Base-by-base conservation (phyloP, 2,329 filamentous ascomycete genomes). In the Fusarium coicis region DNA sequence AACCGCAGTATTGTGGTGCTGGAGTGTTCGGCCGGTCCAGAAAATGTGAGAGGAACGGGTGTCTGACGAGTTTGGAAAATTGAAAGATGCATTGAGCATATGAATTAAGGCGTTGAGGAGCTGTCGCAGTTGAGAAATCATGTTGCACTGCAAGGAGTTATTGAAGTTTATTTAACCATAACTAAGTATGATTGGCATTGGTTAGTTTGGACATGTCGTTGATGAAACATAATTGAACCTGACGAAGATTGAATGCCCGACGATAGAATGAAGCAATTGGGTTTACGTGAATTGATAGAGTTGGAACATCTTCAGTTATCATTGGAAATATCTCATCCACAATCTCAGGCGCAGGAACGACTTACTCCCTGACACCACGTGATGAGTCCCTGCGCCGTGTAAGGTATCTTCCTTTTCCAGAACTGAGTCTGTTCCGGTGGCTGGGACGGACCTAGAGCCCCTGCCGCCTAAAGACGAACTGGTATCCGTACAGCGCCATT, bases 11-110 rank as follows among this genome's bases (percentile, higher is more conserved):
- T 52, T 77, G 76, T 23, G 71, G 72, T 21, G 58, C 65, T 42
- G 76, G 76, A 19, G 62, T 74, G 6, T 77, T 78, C 66, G 76
- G 76, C 7, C 72, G 75, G 39, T 74, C 74, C 14, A 76, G 59
- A 21, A 70, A 76, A 32, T 77, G 73, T 36, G 61, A 65, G n/a
- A 74, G 71, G 23, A 73, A 74, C 18, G 75, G 72, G n/a, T 78
- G 76, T n/a, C 21, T 72, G 21, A 68, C 63, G n/a, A 76, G 43
- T 50, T 73, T 49, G 70, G 40, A 42, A 49, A 37, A 43, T 26
- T 47, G 44, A 47, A 55, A 5, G n/a, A 23, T 32, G 36, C 39
- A 19, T 26, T 26, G 28, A 43, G 9, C 42, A 40, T 16, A 47
- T 14, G 15, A 46, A 30, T 10, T 26, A 39, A 65, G 47, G 52